Conservation (phyloP, 495 filamentous ascomycete genomes). For the Copromyces sp. region DNA sequence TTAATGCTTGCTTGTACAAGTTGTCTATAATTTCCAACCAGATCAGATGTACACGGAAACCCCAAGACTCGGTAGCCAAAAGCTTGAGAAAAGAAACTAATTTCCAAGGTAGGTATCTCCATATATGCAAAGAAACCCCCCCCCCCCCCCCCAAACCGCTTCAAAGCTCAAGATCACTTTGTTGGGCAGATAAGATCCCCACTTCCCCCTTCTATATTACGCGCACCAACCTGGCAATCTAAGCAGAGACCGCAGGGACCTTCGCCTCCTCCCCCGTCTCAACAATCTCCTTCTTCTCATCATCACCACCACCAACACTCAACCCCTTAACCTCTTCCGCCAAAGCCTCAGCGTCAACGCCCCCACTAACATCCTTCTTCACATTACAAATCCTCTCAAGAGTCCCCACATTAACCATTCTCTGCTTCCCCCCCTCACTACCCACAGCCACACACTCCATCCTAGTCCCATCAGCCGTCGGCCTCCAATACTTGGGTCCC, state of each 20-base stretch:
- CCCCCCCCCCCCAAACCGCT: conserved; percentile 47
- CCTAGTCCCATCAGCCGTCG: conserved; percentile 27
- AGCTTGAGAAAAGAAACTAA: background rate
- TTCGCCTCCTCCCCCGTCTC: conserved; percentile 4
- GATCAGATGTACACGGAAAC: background rate
- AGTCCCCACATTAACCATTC: conserved; percentile 33
- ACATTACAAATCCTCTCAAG: conserved; percentile 22
- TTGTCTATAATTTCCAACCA: background rate
- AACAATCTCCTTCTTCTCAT: conserved; percentile 14
- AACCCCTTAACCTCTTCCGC: conserved; percentile 7
- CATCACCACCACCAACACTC: background rate
- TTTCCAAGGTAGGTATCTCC: background rate
- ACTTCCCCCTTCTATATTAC: background rate
- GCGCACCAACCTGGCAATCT: background rate
- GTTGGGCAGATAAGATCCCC: background rate
- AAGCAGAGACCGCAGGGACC: background rate
- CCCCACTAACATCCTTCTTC: background rate
- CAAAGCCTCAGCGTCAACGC: background rate
- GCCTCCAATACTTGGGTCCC: conserved; percentile 41
- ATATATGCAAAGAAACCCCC: conserved; percentile 12
- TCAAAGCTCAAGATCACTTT: conserved; percentile 41
- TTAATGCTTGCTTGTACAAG: background rate
- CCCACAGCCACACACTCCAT: conserved; percentile 40
- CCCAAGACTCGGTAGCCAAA: background rate
- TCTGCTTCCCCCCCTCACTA: conserved; percentile 22